Percentiles rank a stretch among this genome's conserved stretches.
Evolutionary conservation across 805 yeast genomes (phyloP).

Genomic region (Saccharomycopsis microspora): DNA sequence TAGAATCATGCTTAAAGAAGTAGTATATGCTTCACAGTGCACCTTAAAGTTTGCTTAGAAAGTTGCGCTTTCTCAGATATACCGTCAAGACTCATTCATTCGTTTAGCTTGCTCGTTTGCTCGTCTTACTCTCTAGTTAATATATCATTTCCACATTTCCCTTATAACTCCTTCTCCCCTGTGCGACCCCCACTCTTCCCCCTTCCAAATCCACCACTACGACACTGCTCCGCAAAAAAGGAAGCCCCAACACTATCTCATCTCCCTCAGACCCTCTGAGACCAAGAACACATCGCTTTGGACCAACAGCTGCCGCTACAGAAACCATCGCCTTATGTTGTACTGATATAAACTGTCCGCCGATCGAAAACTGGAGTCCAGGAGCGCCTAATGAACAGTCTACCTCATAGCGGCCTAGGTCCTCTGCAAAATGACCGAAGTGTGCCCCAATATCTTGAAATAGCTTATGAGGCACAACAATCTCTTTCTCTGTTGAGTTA

Average conservation of each 20-base stretch:
- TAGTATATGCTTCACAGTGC: too few relatives aligned
- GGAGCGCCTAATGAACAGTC: not conserved
- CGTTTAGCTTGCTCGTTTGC: too few relatives aligned
- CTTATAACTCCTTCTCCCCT: slow-evolving; percentile 1
- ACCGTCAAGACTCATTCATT: too few relatives aligned
- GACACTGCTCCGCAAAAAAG: slow-evolving; percentile 24
- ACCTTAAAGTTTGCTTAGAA: too few relatives aligned
- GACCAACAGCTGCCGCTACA: not conserved
- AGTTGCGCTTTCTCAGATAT: too few relatives aligned
- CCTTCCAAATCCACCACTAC: slow-evolving; percentile 32
- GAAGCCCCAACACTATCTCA: slow-evolving; percentile 23
- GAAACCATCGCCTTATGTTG: not conserved
- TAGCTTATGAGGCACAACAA: not conserved
- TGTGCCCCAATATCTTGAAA: not conserved
- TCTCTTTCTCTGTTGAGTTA: not conserved
- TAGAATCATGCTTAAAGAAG: too few relatives aligned
- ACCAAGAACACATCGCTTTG: slow-evolving; percentile 1
- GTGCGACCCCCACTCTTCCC: slow-evolving; percentile 26
- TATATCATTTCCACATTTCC: too few relatives aligned
- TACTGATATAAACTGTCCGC: not conserved
- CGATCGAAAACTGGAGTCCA: not conserved
- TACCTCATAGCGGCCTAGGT: not conserved
- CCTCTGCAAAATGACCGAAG: not conserved
- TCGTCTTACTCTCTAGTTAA: too few relatives aligned
- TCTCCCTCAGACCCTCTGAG: not conserved